Base-by-base conservation (phyloP, 345 rosid species). In the Abelmoschus esculentus region DNA sequence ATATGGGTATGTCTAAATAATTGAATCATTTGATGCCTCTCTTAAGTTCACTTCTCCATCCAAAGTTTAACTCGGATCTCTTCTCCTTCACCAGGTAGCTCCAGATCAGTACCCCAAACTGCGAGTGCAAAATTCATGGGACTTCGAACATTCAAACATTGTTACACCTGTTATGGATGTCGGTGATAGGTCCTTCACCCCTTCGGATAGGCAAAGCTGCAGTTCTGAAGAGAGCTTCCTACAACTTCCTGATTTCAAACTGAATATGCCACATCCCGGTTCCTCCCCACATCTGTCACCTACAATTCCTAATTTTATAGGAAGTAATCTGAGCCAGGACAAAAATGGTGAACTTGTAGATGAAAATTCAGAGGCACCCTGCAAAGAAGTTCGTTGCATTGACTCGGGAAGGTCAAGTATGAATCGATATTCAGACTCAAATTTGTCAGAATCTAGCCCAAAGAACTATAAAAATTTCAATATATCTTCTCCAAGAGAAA, bases 81-180 rank as follows among this genome's bases (percentile, higher is more conserved):
- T 73, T 74, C 19, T 40, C 59, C 75, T 53, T 67, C 29, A 80
- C 36, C 87, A 85, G 98, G 86, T 28, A 68, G 70, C 64, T 57
- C 70, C 77, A 58, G 83, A 81, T 36, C 61, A 82, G 64, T 89
- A 91, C 79, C 97, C 96, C 26, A 88, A 83, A 75, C 74, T 93
- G 73, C 84, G 86, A 28, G 83, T 93, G 76, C 79, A 84, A 49
- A 77, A 70, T 61, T 84, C 97, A 38, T 87, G 87, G 86, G 90
- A 78, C 61, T 83, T 80, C 67, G 87, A 78, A 34, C 74, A 64
- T 70, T 74, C 79, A 19, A 65, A 76, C 64, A 76, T 84, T 53
- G 71, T 74, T 64, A 75, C 80, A 68, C 81, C 83, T 40, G 61
- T 70, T 61, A 63, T 79, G 22, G 83, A 71, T 46, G 59, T 67